phyloP scores from a whole-genome alignment of 2,329 filamentous ascomycete genomes.

The Fusarium globosum region DNA sequence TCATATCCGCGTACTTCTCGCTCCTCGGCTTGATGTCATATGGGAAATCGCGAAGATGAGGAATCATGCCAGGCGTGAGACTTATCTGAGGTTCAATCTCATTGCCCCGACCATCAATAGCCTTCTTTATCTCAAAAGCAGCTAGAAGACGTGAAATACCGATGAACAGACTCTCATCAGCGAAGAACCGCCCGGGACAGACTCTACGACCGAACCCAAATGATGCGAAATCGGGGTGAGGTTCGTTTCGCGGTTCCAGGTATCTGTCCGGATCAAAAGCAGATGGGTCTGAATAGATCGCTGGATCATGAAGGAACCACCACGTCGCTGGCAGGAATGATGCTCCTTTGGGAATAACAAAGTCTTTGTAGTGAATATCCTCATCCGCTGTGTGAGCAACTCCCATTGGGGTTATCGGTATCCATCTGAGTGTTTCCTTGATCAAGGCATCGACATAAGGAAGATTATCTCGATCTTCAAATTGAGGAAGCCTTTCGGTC shows the following conservation, averaged over 20 bases:
- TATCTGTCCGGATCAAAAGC: conserved; percentile 43
- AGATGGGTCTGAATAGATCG: conserved; percentile 64
- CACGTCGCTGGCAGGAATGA: conserved; percentile 26
- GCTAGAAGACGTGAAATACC: neutral
- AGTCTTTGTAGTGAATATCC: conserved; percentile 30
- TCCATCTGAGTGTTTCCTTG: conserved; percentile 45
- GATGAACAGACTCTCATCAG: neutral
- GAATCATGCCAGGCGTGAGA: neutral
- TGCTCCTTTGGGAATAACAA: conserved; percentile 39
- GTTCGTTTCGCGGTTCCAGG: conserved; percentile 8
- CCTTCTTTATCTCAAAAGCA: neutral
- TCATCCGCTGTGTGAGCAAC: conserved; percentile 51
- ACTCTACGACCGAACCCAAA: conserved; percentile 18
- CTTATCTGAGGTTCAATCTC: neutral
- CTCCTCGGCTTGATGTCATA: neutral
- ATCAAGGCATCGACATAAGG: conserved; percentile 45
- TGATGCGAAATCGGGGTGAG: neutral
- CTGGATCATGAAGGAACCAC: conserved; percentile 67
- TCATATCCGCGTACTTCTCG: neutral
- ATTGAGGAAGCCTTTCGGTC: conserved; percentile 34
- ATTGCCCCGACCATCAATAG: neutral
- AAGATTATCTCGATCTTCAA: conserved; percentile 40
- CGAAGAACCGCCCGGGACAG: neutral
- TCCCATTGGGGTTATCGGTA: conserved; percentile 45
- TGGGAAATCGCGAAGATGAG: neutral